These are phyloP conservation scores for Daldinia sp. DNA, from an alignment of 2,329 filamentous ascomycete species.

Conservation along the genomic window DNA sequence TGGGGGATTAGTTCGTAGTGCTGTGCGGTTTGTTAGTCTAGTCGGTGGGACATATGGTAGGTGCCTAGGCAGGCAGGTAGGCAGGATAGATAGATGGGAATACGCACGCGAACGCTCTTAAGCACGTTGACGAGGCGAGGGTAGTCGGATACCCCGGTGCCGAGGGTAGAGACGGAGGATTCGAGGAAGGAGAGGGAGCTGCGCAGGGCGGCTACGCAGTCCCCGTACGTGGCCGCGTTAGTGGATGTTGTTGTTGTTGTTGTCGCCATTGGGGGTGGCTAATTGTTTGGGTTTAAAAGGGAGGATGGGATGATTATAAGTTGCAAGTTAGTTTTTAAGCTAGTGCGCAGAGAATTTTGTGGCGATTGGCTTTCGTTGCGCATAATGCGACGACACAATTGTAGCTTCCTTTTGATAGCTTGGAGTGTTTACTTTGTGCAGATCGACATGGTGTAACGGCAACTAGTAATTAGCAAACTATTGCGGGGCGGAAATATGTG, in stretches of 20 bases:
- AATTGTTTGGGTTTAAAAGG: neutral
- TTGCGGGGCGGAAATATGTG: neutral
- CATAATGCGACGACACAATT: neutral
- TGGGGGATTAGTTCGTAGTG: constrained; percentile 95
- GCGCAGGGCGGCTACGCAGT: constrained; percentile 68
- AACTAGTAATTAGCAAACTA: too few species aligned
- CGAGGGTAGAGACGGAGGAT: constrained; percentile 66
- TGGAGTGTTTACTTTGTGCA: neutral
- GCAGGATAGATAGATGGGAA: neutral
- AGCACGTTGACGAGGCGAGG: constrained; percentile 64
- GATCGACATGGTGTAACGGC: neutral
- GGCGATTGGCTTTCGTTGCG: neutral
- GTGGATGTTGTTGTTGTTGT: constrained; percentile 21
- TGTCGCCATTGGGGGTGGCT: constrained; percentile 28
- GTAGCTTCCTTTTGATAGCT: neutral
- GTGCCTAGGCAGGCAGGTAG: neutral
- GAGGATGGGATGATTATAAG: neutral
- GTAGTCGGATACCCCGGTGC: constrained; percentile 64
- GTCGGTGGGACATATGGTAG: neutral
- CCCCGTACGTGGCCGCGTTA: constrained; percentile 53
- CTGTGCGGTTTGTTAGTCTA: constrained; percentile 52
- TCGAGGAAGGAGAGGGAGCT: constrained; percentile 68
- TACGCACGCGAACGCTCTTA: constrained; percentile 63
- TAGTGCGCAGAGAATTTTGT: neutral
- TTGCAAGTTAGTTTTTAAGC: neutral